phyloP scores from a whole-genome alignment of 306 rosid genomes.

The Purshia tridentata region DNA sequence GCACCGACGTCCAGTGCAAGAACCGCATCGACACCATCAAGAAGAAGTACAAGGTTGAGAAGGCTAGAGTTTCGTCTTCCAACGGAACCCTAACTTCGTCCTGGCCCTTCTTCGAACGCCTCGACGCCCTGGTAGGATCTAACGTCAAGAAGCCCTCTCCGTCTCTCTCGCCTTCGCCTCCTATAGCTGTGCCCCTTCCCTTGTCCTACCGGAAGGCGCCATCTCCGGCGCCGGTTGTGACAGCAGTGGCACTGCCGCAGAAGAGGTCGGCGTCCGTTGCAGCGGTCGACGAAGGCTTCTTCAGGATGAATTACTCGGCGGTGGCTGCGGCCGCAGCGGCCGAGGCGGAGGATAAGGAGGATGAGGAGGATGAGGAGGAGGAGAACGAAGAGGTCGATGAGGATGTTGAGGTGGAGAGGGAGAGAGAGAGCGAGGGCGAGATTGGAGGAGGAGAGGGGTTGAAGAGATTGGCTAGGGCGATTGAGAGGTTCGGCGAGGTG shows the following conservation, averaged over 20 bases:
- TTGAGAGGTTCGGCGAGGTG: constrained; percentile 75
- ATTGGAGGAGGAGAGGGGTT: constrained; percentile 62
- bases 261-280: constrained; percentile 49
- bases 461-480: constrained; percentile 75
- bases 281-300: constrained; percentile 51
- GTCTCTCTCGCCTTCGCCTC: constrained; percentile 49
- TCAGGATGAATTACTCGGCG: constrained; percentile 80
- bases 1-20: constrained; percentile 96
- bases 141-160: constrained; percentile 48
- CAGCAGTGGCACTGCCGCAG: constrained; percentile 57
- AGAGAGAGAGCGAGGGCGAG: constrained; percentile 36
- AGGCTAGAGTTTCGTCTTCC: constrained; percentile 72
- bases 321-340: constrained; percentile 93
- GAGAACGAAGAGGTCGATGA: constrained; percentile 32
- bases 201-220: constrained; percentile 49
- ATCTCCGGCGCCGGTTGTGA: constrained; percentile 29
- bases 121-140: constrained; percentile 66
- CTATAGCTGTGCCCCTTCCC: constrained; percentile 64
- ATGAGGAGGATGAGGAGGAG: constrained; percentile 58
- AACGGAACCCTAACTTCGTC: constrained; percentile 46
- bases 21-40: constrained; percentile 90
- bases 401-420: constrained; percentile 54
- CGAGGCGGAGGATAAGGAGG: constrained; percentile 59
- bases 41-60: constrained; percentile 93
- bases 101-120: constrained; percentile 80